Conservation (phyloP, 371 early-diverging fungal genomes). For the Mucor ambiguus region DNA sequence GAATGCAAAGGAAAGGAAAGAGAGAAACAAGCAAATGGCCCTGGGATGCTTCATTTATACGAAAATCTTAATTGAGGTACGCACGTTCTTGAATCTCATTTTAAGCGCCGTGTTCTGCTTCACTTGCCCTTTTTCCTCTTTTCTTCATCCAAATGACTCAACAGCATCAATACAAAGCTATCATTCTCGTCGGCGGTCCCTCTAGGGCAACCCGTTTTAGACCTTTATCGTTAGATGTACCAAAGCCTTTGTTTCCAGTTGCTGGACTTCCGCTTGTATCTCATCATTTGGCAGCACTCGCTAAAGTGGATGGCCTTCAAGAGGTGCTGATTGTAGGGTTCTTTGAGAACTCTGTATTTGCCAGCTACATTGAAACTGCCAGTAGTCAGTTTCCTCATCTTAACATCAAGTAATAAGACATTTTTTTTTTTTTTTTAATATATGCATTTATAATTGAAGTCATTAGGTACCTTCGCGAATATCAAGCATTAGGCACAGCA, state of each 20-base stretch:
- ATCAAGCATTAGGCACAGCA: conserved; percentile 94
- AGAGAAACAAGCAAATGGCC: not conserved
- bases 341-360: conserved; percentile 91
- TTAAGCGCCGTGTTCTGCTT: conserved; percentile 4
- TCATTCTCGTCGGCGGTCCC: conserved; percentile 96
- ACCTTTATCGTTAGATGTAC: conserved; percentile 90
- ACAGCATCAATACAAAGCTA: conserved; percentile 62
- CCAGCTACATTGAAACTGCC: conserved; percentile 80
- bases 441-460: not conserved
- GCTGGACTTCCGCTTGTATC: conserved; percentile 93
- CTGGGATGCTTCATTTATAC: not conserved
- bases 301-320: conserved; percentile 81
- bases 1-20: not conserved
- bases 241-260: conserved; percentile 97
- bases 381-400: conserved; percentile 82
- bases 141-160: conserved; percentile 11
- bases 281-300: conserved; percentile 92
- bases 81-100: not conserved
- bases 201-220: conserved; percentile 96
- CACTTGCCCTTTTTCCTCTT: not conserved
- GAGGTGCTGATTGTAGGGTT: conserved; percentile 95
- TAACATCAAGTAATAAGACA: conserved; percentile 44
- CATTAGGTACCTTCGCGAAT: conserved; percentile 91
- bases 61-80: too few species aligned
- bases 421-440: not conserved